Evolutionary conservation across 306 rosid species (phyloP).

Genomic region (Ormosia emarginata): DNA sequence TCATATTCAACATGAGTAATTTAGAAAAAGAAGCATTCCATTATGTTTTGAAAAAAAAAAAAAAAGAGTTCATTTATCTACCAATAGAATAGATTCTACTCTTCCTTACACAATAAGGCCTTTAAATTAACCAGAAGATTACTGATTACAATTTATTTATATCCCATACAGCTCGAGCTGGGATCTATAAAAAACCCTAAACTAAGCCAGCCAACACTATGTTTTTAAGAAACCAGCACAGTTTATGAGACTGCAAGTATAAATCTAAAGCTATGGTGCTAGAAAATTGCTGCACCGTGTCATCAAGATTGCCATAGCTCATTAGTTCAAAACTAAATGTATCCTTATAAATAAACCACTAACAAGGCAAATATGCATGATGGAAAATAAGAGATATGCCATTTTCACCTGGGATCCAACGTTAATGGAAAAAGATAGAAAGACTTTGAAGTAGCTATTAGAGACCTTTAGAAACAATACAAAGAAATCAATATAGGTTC

Average conservation of each 20-base stretch:
- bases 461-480: not conserved
- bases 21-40: not conserved
- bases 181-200: not conserved
- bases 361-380: not conserved
- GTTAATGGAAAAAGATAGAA: not conserved
- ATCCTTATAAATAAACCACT: not conserved
- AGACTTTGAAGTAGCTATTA: not conserved
- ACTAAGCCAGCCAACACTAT: not conserved
- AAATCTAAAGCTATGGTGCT: not conserved
- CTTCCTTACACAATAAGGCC: not conserved
- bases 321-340: not conserved
- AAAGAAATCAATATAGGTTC: not conserved
- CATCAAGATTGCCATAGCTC: not conserved
- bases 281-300: not conserved
- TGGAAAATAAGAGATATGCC: not conserved
- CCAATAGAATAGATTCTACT: slow-evolving; percentile 6
- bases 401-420: not conserved
- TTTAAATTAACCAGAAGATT: not conserved
- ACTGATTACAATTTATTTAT: not conserved
- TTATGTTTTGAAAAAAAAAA: not conserved
- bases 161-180: not conserved
- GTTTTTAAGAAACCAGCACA: not conserved
- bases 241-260: not conserved
- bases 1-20: slow-evolving; percentile 9
- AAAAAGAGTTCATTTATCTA: not conserved